A percentile compares a stretch with the other conserved stretches of the same genome.
Conservation (phyloP, 75 land plant genomes). For the Isoetes taiwanensis region DNA sequence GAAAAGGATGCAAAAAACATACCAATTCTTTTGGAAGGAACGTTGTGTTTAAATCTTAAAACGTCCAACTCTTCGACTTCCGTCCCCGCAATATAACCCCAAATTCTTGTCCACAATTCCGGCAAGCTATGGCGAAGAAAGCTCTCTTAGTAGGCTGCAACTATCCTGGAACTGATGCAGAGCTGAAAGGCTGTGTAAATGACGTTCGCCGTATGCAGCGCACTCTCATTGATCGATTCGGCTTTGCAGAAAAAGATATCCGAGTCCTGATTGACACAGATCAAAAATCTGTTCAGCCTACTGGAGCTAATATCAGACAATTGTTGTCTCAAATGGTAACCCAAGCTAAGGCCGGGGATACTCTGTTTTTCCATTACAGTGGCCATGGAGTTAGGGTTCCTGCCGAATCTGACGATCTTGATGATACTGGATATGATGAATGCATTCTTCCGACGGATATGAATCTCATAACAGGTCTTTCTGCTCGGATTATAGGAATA, state of each 20-base stretch:
- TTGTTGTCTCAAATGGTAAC: not conserved
- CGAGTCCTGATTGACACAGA: not conserved
- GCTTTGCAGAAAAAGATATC: constrained; percentile 1
- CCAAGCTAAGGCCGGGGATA: not conserved
- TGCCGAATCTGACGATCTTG: not conserved
- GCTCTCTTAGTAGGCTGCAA: constrained; percentile 3
- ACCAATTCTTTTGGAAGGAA: too few relatives aligned
- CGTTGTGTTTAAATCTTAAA: too few relatives aligned
- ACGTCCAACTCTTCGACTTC: too few relatives aligned
- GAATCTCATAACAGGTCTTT: not conserved
- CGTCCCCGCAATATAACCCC: too few relatives aligned
- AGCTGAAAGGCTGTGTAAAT: constrained; percentile 3
- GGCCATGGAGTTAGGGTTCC: constrained; percentile 6
- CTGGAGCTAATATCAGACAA: not conserved
- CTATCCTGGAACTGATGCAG: constrained; percentile 1
- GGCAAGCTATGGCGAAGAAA: not conserved
- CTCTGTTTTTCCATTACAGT: constrained; percentile 2
- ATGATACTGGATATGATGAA: constrained; percentile 1
- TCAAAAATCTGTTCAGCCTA: not conserved
- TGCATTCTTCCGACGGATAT: constrained; percentile 4
- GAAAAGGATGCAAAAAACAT: too few relatives aligned
- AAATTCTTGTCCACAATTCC: not conserved
- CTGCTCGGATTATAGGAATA: too few relatives aligned
- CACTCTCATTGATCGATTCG: not conserved
- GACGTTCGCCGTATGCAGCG: not conserved